Evolutionary conservation across 257 asterid genomes (phyloP).

Genomic region (Marsdenia floribunda): DNA sequence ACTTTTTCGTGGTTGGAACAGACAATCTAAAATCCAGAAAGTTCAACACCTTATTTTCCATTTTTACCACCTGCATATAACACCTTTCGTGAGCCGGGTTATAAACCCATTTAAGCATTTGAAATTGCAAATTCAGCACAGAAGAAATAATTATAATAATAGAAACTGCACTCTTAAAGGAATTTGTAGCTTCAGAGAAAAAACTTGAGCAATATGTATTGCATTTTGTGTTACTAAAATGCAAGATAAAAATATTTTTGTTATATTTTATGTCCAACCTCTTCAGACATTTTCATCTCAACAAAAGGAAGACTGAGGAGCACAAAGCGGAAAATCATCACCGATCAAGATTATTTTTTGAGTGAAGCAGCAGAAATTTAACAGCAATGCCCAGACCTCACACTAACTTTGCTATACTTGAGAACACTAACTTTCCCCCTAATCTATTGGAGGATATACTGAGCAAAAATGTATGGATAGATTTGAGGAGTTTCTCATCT

Average conservation of each 20-base stretch:
- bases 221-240: background rate
- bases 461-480: background rate
- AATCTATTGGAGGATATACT: background rate
- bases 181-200: background rate
- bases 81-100: conserved; percentile 8
- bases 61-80: conserved; percentile 63
- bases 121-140: background rate
- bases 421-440: too few species aligned
- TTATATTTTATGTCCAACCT: background rate
- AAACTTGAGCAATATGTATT: background rate
- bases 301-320: background rate
- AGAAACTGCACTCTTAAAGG: background rate
- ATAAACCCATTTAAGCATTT: background rate
- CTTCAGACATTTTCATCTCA: background rate
- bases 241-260: background rate
- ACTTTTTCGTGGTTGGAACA: conserved; percentile 82
- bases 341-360: background rate
- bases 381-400: background rate
- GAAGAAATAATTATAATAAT: background rate
- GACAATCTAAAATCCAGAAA: conserved; percentile 65
- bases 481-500: background rate
- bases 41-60: conserved; percentile 76
- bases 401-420: background rate
- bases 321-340: background rate
- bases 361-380: background rate